Evolutionary conservation across 169 alveolate species (phyloP), one percentile per base, ranked within the genome.

Genomic region (Condylostoma magnum): DNA sequence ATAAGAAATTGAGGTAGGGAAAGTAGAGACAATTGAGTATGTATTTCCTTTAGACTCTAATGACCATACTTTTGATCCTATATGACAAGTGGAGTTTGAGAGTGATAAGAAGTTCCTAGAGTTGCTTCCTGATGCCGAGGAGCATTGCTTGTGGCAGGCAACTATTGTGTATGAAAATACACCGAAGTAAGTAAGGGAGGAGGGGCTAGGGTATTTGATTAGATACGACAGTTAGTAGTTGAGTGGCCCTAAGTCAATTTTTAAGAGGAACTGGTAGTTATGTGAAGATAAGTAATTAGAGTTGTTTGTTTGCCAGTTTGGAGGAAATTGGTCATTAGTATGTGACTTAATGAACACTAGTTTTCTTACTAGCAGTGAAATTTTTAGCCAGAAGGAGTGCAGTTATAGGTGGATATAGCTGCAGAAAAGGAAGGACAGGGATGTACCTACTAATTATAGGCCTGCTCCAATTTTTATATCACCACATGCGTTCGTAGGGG

Each of bases 271-370:
- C 8, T 60, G 71, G 58, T n/a, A 41, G 3, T 38, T 60, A 10
- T 60, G 36, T 41, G 71, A 60, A 37, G 71, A 60, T 27, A 15
- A n/a, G 25, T 8, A 8, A 18, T 27, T 60, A 15, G 71, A 60
- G 30, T 8, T 38, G 27, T 12, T n/a, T n/a, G 71, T 60, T 1
- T 60, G 58, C 27, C 56, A 60, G 37, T 60, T 60, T 27, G 71
- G 71, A 41, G 71, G 71, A 41, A 41, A 37, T 3, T 60, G 71
- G 71, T 52, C 36, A n/a, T 60, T 60, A 10, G 57, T 60, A 1
- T 20, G 57, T 41, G 71, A 60, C 31, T 60, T 60, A 41, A 15
- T 60, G 31, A 41, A 55, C 22, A 36, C n/a, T 18, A 8, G n/a
- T 18, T 8, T 6, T 10, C 33, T n/a, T 33, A 36, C 57, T 60